These are phyloP conservation scores for Leccinum uliginosum DNA, from an alignment of 768 basidiomycete genomes.

Conservation along the genomic window DNA sequence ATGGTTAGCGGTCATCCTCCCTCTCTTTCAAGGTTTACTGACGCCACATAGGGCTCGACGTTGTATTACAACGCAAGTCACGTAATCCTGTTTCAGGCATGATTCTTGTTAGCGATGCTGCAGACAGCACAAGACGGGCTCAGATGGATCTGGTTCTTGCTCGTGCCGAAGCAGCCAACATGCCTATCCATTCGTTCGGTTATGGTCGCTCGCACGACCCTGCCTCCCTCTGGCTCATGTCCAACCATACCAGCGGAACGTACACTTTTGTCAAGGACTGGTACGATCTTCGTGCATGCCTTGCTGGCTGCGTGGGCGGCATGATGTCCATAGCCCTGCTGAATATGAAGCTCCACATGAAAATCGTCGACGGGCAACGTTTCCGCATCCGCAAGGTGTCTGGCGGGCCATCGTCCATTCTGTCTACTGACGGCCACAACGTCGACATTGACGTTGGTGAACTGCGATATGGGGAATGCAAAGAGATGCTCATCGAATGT, in stretches of 20 bases:
- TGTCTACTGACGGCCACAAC: constrained; percentile 88
- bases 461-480: constrained; percentile 90
- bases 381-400: constrained; percentile 95
- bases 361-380: constrained; percentile 82
- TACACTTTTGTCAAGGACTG: constrained; percentile 99
- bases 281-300: constrained; percentile 89
- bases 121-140: constrained; percentile 87
- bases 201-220: constrained; percentile 98
- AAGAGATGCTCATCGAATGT: constrained; percentile 92
- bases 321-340: constrained; percentile 94
- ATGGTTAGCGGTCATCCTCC: constrained; percentile 47
- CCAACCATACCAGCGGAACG: constrained; percentile 94
- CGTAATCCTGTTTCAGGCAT: constrained; percentile 90
- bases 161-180: constrained; percentile 92
- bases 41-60: constrained; percentile 65
- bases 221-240: constrained; percentile 97
- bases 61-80: constrained; percentile 89
- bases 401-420: constrained; percentile 81
- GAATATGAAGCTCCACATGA: constrained; percentile 94
- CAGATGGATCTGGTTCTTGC: constrained; percentile 99
- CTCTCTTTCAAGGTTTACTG: background rate
- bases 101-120: constrained; percentile 88
- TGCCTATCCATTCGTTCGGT: constrained; percentile 96
- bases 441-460: constrained; percentile 95
- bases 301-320: constrained; percentile 93